Evolutionary conservation across 129 eudicot genomes (phyloP).

Genomic region (Flaveria sonorensis): DNA sequence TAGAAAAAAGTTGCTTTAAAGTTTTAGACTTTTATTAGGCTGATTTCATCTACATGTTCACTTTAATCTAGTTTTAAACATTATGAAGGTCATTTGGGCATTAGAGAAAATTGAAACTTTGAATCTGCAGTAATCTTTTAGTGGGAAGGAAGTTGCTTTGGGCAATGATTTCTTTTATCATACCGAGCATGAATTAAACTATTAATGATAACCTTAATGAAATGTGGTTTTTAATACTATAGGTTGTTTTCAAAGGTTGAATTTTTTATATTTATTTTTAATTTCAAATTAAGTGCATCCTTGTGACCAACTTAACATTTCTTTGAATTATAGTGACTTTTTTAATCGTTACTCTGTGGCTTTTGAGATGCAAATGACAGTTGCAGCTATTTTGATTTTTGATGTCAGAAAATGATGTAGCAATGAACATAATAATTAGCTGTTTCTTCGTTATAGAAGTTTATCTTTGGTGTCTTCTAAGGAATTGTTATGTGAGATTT

Average conservation of each 20-base stretch:
- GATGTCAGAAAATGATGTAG: background rate
- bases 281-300: too few relatives aligned
- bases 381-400: too few relatives aligned
- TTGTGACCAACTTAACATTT: too few relatives aligned
- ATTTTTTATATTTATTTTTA: too few relatives aligned
- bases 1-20: background rate
- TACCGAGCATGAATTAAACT: too few relatives aligned
- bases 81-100: background rate
- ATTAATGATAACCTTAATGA: too few relatives aligned
- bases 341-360: background rate
- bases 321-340: too few relatives aligned
- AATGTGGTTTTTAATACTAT: too few relatives aligned
- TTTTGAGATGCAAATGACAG: background rate
- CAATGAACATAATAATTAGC: background rate
- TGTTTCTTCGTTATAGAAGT: background rate
- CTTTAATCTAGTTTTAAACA: background rate
- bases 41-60: background rate
- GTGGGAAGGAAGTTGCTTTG: too few relatives aligned
- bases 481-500: background rate
- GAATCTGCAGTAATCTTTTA: background rate
- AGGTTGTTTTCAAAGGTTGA: too few relatives aligned
- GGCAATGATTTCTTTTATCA: too few relatives aligned
- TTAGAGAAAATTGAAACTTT: background rate
- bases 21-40: background rate
- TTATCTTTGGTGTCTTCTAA: background rate